Percentiles rank a stretch among this genome's conserved stretches.
Evolutionary conservation across 768 basidiomycete species (phyloP).

Genomic region (Myochromella boudieri): DNA sequence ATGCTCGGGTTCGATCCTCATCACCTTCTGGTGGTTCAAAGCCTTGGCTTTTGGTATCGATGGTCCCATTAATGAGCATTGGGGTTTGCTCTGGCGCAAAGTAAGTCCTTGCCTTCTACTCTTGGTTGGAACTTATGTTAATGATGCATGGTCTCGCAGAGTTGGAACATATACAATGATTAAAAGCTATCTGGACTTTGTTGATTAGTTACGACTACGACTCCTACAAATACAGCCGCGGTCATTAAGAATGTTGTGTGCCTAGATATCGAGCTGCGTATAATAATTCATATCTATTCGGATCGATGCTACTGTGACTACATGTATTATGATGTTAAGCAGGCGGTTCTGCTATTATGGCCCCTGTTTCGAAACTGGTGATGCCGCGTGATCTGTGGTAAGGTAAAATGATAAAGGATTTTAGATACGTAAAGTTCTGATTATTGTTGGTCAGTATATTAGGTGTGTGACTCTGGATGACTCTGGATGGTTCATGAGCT

Average conservation of each 20-base stretch:
- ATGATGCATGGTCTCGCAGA: conserved; percentile 16
- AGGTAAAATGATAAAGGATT: no score
- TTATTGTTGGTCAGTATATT: neutral
- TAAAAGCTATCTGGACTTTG: conserved; percentile 2
- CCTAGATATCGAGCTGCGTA: conserved; percentile 18
- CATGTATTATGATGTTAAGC: conserved; percentile 9
- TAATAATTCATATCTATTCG: conserved; percentile 16
- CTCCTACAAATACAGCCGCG: conserved; percentile 3
- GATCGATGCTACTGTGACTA: neutral
- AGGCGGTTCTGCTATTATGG: neutral
- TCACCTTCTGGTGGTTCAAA: conserved; percentile 95
- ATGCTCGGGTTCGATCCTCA: conserved; percentile 56
- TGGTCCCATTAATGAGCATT: conserved; percentile 81
- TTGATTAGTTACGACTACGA: conserved; percentile 4
- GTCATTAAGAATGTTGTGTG: neutral
- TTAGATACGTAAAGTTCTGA: neutral
- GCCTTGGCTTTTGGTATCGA: conserved; percentile 87
- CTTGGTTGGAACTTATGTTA: neutral
- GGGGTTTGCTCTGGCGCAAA: conserved; percentile 79
- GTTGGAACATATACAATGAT: conserved; percentile 31
- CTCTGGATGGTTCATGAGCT: neutral
- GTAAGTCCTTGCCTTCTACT: conserved; percentile 28
- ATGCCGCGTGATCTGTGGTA: neutral
- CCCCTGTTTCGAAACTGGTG: no score
- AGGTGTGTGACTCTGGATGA: neutral